Percentiles rank a stretch among this genome's conserved stretches.
phyloP scores from a whole-genome alignment of 306 rosid species.

The Lathyrus tuberosus region DNA sequence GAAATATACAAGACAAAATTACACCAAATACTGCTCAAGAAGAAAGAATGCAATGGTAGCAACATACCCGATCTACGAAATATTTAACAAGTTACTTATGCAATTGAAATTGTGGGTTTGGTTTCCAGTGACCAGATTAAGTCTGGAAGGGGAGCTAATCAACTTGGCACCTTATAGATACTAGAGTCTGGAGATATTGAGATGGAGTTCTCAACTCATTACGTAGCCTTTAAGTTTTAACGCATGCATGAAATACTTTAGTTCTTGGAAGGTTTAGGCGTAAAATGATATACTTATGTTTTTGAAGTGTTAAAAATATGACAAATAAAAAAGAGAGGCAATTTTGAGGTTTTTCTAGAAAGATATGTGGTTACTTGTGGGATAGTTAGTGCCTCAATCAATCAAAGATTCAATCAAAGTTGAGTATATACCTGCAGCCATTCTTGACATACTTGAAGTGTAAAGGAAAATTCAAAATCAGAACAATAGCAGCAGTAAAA shows the following conservation, averaged over 20 bases:
- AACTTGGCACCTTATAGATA: neutral
- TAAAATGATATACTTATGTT: neutral
- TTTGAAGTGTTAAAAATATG: neutral
- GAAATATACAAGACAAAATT: conserved; percentile 25
- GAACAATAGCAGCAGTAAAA: too few relatives aligned
- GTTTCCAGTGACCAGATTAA: neutral
- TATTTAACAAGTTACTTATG: conserved; percentile 37
- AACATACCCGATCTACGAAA: conserved; percentile 80
- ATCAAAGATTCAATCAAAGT: too few relatives aligned
- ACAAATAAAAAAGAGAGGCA: neutral
- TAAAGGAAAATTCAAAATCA: too few relatives aligned
- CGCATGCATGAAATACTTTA: neutral
- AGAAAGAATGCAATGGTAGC: conserved; percentile 20
- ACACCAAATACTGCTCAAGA: conserved; percentile 26
- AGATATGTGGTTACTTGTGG: conserved; percentile 7
- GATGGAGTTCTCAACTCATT: neutral
- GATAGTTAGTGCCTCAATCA: neutral
- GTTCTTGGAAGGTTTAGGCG: neutral
- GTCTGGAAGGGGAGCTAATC: neutral
- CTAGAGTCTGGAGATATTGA: neutral
- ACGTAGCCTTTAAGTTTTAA: neutral
- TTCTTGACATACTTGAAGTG: too few relatives aligned
- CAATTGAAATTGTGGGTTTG: neutral
- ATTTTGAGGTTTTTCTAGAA: neutral
- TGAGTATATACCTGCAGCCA: too few relatives aligned